Conservation (phyloP, 371 early-diverging fungal genomes). For the Haplosporangium sp. region DNA sequence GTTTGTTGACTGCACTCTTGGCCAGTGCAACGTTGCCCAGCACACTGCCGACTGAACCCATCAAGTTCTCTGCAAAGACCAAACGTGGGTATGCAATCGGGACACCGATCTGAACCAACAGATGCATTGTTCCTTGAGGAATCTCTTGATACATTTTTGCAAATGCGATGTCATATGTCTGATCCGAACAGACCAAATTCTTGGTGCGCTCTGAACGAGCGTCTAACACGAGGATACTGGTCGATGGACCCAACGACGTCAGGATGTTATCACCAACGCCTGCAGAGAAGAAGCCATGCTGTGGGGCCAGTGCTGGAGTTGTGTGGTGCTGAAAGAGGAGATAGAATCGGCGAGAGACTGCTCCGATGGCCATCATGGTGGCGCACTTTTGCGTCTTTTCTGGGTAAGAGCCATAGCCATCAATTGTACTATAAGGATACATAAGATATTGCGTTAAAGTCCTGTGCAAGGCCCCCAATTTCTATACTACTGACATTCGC, state of each 20-base stretch:
- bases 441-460: neutral
- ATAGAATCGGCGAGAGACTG: constrained; percentile 83
- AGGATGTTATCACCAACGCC: constrained; percentile 61
- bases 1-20: constrained; percentile 66
- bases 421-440: constrained; percentile 62
- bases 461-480: neutral
- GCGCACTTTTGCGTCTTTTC: constrained; percentile 74
- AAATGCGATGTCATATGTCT: constrained; percentile 74
- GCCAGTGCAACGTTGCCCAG: constrained; percentile 52
- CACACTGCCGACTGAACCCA: constrained; percentile 60
- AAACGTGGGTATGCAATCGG: constrained; percentile 83
- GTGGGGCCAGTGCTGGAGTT: constrained; percentile 64
- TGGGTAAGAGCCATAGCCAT: constrained; percentile 89
- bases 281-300: constrained; percentile 70
- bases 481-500: neutral
- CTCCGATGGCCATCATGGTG: constrained; percentile 68
- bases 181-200: constrained; percentile 68
- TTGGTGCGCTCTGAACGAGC: constrained; percentile 83
- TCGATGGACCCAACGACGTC: constrained; percentile 75
- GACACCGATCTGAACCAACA: constrained; percentile 78
- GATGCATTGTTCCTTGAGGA: constrained; percentile 68
- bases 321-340: constrained; percentile 90
- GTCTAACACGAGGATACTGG: constrained; percentile 77
- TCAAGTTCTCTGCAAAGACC: constrained; percentile 72
- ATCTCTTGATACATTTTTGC: constrained; percentile 63